phyloP scores from a whole-genome alignment of 2,329 filamentous ascomycete species.

The Alternaria brassicae region DNA sequence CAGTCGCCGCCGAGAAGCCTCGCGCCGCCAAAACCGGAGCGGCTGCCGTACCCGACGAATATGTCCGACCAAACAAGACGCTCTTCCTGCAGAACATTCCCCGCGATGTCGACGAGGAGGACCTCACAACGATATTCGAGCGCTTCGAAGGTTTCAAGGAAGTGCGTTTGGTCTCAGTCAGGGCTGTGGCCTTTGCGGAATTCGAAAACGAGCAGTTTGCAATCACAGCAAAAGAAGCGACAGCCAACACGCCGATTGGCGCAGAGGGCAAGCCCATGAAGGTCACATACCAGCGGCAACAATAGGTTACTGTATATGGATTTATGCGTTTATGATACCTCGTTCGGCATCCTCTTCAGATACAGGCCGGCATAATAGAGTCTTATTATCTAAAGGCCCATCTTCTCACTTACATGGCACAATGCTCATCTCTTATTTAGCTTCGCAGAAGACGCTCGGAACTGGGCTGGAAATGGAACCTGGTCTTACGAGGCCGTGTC shows the following conservation, averaged over 20 bases:
- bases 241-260: constrained; percentile 81
- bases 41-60: constrained; percentile 92
- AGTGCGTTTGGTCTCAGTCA: constrained; percentile 84
- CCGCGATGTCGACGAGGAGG: constrained; percentile 82
- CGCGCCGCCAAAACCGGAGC: constrained; percentile 73
- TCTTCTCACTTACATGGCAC: constrained; percentile 14
- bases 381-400: constrained; percentile 14
- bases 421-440: constrained; percentile 16
- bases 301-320: constrained; percentile 59
- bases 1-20: constrained; percentile 59
- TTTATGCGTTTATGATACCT: constrained; percentile 36
- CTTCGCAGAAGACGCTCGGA: not conserved
- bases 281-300: constrained; percentile 88
- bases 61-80: constrained; percentile 95
- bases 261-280: constrained; percentile 80
- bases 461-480: not conserved
- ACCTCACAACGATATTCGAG: constrained; percentile 79
- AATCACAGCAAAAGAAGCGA: constrained; percentile 92
- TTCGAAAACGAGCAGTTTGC: constrained; percentile 90
- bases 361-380: constrained; percentile 16
- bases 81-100: constrained; percentile 93
- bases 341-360: constrained; percentile 16
- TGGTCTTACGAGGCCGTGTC: not conserved
- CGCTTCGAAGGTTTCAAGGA: constrained; percentile 95
- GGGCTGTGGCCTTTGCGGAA: constrained; percentile 95